Base-by-base conservation (phyloP, 176 grass and related monocot genomes). In the Carex parvula region DNA sequence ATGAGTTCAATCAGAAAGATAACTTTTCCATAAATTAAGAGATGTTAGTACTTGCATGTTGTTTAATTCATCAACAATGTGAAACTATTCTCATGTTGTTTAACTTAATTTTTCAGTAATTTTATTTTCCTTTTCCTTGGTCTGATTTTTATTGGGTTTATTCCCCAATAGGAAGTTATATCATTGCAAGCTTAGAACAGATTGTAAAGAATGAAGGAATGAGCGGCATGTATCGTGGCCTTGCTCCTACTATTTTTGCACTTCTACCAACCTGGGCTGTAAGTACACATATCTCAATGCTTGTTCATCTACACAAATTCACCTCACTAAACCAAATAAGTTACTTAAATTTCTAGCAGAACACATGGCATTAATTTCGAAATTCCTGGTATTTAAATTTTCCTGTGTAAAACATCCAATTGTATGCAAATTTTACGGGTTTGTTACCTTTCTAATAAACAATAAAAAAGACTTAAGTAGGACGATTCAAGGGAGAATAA, bases 241-340 rank as follows among this genome's bases (percentile, higher is more conserved):
- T 97, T 79, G 88, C 94, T 84, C 94, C 94, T 86, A 97, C 90
- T 70, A 84, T 97, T 70, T 20, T 90, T 79, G 94, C 94, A 88
- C 81, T 97, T 54, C 83, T 94, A 87, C 91, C 92, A 62, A 97
- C 81, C 60, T 97, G 94, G 94, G 88, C 91, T 70, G 94, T 97
- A 88, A 97, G 90, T 85, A 84, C 53, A 48, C 52, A 30, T 87
- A 52, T 64, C 60, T 84, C 63, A 83, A 50, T 81, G 24, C 71
- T 54, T 56, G 2, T 54, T 78, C 52, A 56, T 54, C 52, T 33
- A 33, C 73, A 57, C 33, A 57, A 1, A 24, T 57, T 24, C 6
- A 57, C 52, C 20, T 57, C 52, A 54, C 24, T 57, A 18, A 57
- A 78, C 22, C 21, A 55, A 54, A 57, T 57, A 10, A 71, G 68